phyloP scores from a whole-genome alignment of 2,329 filamentous ascomycete species.

The Didymella lethalis region DNA sequence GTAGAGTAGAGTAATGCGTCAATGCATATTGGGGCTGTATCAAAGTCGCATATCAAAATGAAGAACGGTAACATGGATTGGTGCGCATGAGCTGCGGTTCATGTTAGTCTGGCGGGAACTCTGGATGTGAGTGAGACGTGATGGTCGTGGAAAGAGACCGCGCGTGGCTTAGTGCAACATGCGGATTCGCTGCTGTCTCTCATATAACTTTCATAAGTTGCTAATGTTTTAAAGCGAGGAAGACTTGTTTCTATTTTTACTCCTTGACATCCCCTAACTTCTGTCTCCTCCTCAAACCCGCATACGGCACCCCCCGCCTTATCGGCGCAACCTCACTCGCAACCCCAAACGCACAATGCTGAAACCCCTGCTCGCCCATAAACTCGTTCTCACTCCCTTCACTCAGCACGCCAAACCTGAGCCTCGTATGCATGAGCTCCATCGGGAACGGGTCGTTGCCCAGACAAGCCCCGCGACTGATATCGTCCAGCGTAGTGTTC shows the following conservation, averaged over 20 bases:
- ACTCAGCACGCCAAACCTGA: constrained; percentile 50
- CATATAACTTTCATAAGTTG: background rate
- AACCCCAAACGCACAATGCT: constrained; percentile 46
- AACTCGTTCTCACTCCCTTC: constrained; percentile 39
- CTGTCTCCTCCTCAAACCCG: constrained; percentile 26
- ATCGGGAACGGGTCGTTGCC: constrained; percentile 52
- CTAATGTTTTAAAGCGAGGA: background rate
- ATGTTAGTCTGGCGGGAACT: too few species aligned
- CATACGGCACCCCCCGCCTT: constrained; percentile 33
- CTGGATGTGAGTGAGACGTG: too few species aligned
- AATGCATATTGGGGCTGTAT: too few species aligned
- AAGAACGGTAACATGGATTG: too few species aligned
- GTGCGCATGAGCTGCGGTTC: too few species aligned
- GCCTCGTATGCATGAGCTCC: constrained; percentile 47
- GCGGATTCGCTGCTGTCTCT: too few species aligned
- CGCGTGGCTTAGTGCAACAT: too few species aligned
- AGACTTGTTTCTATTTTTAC: background rate
- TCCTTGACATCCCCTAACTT: background rate
- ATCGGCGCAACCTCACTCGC: constrained; percentile 38
- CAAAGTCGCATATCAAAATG: too few species aligned
- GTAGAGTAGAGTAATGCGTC: background rate
- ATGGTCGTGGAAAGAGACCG: too few species aligned
- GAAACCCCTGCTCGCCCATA: constrained; percentile 28
- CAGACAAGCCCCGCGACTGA: constrained; percentile 52
- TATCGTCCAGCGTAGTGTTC: constrained; percentile 47